These are phyloP conservation scores for Thraustochytrium sp. DNA, from an alignment of 352 stramenopile species.

Conservation along the genomic window DNA sequence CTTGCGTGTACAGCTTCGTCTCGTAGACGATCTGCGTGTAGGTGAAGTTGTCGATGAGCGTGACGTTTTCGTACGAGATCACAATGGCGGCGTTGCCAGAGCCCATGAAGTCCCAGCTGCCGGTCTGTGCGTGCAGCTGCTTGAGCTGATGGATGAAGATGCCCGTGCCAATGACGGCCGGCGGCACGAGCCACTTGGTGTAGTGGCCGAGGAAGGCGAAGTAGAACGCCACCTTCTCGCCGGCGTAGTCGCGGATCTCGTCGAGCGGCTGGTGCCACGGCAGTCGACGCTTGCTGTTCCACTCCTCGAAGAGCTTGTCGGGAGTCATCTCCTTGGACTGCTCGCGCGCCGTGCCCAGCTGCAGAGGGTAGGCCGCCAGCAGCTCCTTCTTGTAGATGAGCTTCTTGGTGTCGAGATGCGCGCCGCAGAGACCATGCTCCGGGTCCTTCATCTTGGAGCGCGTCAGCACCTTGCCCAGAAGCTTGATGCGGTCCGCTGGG, in stretches of 20 bases:
- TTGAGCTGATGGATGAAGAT: slow-evolving; percentile 70
- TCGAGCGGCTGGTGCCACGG: slow-evolving; percentile 61
- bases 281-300: background rate
- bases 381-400: too few relatives aligned
- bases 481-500: background rate
- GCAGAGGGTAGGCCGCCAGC: background rate
- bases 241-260: slow-evolving; percentile 72
- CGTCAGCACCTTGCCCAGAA: background rate
- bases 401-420: background rate
- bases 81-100: slow-evolving; percentile 40
- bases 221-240: slow-evolving; percentile 92
- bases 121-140: background rate
- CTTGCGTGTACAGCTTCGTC: slow-evolving; percentile 43
- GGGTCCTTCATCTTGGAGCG: background rate
- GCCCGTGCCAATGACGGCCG: slow-evolving; percentile 71
- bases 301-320: background rate
- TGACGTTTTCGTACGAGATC: too few relatives aligned
- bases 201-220: slow-evolving; percentile 94
- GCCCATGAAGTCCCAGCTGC: background rate
- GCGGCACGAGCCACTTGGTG: slow-evolving; percentile 81
- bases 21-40: background rate
- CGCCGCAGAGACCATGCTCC: background rate
- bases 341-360: background rate
- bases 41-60: background rate
- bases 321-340: background rate